A percentile compares a stretch with the other conserved stretches of the same genome.
Conservation (phyloP, 768 basidiomycete species). For the Kwoniella botswanensis region DNA sequence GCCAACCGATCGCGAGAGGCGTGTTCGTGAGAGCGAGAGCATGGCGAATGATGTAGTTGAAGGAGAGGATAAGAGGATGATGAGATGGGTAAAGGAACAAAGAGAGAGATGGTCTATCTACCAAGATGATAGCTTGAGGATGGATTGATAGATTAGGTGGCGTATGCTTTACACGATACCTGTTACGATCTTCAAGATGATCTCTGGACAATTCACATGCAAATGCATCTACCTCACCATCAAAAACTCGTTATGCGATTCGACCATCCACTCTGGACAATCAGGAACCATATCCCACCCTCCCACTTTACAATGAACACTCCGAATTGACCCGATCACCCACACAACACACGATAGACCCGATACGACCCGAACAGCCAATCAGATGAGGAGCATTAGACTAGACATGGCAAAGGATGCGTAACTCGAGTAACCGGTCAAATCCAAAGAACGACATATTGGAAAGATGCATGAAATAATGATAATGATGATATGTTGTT, state of each 20-base stretch:
- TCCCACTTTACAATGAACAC: not conserved
- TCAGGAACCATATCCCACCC: not conserved
- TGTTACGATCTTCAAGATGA: not conserved
- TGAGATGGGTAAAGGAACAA: not conserved
- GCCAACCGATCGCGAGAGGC: slow-evolving; percentile 11
- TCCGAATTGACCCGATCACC: slow-evolving; percentile 9
- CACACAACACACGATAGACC: not conserved
- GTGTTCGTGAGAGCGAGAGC: slow-evolving; percentile 27
- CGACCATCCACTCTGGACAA: not conserved
- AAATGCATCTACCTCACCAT: not conserved
- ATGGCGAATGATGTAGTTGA: slow-evolving; percentile 11
- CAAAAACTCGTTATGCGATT: slow-evolving; percentile 5
- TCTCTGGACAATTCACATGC: not conserved
- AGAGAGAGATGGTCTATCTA: not conserved
- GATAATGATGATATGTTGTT: not conserved
- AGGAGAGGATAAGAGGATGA: not conserved
- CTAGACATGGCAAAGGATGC: not conserved
- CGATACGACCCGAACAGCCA: not conserved
- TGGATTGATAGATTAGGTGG: not conserved
- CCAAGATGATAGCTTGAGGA: not conserved
- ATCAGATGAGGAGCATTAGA: not conserved
- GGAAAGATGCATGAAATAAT: not conserved
- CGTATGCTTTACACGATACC: not conserved
- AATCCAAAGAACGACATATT: not conserved
- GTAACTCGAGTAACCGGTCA: not conserved